Base-by-base conservation (phyloP, 2,329 filamentous ascomycete species). In the Pestalotiopsis sp. region DNA sequence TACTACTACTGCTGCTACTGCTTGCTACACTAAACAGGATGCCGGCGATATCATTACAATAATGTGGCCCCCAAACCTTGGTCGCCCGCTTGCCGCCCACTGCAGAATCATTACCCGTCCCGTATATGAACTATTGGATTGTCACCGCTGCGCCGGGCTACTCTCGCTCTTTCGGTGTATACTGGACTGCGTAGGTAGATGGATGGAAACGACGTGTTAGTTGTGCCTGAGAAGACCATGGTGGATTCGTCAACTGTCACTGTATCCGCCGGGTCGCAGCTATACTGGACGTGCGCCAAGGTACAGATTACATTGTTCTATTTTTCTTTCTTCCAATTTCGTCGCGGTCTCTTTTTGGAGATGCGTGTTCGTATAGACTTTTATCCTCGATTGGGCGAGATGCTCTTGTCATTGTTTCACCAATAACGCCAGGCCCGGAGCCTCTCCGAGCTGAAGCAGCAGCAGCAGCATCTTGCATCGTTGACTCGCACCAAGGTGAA, bases 111-210 rank as follows among this genome's bases (percentile, higher is more conserved):
- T 39, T 9, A 39, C 13, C 59, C 59, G 59, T 61, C 25, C 59
- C 59, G 59, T 61, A 61, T 61, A 61, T 14, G 17, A 27, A 61
- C 59, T 61, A 61, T 61, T 61, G 59, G 36, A 39, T 39, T 20
- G 17, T 17, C 31, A 36, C 31, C 36, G 17, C n/a, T 36, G 25
- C 17, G 11, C 59, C 17, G 7, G 13, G 14, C 14, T 27, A 4
- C 27, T 23, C 52, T 59, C 45, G 45, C 45, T 52, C 45, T 52
- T 31, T 52, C 17, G 45, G 45, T 52, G 45, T 52, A 52, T 52
- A 20, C 45, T 52, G 45, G 7, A 20, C 45, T 17, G 20, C 4
- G 20, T 52, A 52, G 14, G 20, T 52, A 52, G 14, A 52, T 52
- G 45, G 20, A 20, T 20, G 45, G 45, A 14, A 52, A 20, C 45